Evolutionary conservation across 208 protist species (phyloP).

Genomic region (Tritrichomonas musculus): DNA sequence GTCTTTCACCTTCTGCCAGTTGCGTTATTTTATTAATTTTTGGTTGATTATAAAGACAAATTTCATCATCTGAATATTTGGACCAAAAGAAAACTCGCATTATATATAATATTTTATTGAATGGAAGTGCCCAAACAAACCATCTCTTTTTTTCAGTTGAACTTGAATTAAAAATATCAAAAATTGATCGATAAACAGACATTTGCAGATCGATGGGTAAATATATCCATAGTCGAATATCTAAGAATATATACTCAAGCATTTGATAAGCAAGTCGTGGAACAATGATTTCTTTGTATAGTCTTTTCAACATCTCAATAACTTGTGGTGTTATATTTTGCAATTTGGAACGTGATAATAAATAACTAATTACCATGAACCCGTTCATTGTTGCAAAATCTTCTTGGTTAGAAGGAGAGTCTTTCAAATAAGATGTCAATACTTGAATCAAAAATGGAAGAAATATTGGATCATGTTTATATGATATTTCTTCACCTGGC

Average conservation of each 20-base stretch:
- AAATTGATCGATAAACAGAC: not conserved
- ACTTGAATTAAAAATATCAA: not conserved
- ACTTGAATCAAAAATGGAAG: not conserved
- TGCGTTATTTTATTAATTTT: not conserved
- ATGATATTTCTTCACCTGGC: not conserved
- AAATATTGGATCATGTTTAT: not conserved
- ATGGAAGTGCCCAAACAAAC: not conserved
- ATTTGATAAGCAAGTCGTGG: not conserved
- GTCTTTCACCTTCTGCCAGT: not conserved
- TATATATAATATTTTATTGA: not conserved
- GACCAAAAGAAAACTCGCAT: not conserved
- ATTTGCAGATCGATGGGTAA: not conserved
- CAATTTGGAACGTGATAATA: not conserved
- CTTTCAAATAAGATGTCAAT: not conserved
- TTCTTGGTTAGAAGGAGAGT: not conserved
- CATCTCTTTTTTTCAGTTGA: not conserved
- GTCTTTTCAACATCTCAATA: not conserved
- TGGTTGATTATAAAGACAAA: not conserved
- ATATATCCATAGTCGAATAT: conserved; percentile 19
- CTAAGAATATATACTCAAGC: not conserved
- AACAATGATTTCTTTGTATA: not conserved
- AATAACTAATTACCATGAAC: not conserved
- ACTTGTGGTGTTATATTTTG: conserved; percentile 3
- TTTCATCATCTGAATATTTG: not conserved
- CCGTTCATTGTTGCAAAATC: not conserved